phyloP scores from a whole-genome alignment of 495 filamentous ascomycete genomes.

The Annulohypoxylon maeteangense region DNA sequence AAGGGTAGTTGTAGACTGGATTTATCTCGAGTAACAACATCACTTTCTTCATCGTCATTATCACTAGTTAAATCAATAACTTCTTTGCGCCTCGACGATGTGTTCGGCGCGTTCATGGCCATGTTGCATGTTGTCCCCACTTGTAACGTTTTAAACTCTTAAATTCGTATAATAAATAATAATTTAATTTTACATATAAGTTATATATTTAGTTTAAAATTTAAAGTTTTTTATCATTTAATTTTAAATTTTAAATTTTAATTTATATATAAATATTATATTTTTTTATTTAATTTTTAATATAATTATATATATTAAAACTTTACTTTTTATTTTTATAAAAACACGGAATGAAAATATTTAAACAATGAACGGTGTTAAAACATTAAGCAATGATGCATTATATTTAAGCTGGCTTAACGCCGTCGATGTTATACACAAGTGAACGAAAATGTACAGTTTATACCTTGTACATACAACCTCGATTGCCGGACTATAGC shows the following conservation, averaged over 20 bases:
- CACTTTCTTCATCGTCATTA: conserved; percentile 18
- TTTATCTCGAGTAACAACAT: not conserved
- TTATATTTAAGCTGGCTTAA: not conserved
- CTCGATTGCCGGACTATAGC: conserved; percentile 47
- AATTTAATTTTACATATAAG: conserved; percentile 7
- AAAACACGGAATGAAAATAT: not conserved
- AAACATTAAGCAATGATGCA: not conserved
- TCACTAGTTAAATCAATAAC: conserved; percentile 21
- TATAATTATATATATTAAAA: no score
- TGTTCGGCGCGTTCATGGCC: conserved; percentile 21
- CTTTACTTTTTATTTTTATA: no score
- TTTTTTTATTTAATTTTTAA: not conserved
- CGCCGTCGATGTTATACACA: conserved; percentile 1
- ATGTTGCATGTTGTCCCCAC: conserved; percentile 13
- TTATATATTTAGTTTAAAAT: conserved; percentile 2
- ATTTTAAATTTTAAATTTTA: not conserved
- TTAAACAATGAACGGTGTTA: not conserved
- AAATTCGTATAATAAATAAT: conserved; percentile 8
- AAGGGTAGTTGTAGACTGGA: not conserved
- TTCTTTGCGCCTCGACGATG: conserved; percentile 1
- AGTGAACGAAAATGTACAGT: not conserved
- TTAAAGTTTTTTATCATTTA: not conserved
- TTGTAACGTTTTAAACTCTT: conserved; percentile 12
- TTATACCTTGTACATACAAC: not conserved
- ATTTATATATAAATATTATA: no score